Evolutionary conservation across 148 eudicot species (phyloP).

Genomic region (Rhododendron molle): DNA sequence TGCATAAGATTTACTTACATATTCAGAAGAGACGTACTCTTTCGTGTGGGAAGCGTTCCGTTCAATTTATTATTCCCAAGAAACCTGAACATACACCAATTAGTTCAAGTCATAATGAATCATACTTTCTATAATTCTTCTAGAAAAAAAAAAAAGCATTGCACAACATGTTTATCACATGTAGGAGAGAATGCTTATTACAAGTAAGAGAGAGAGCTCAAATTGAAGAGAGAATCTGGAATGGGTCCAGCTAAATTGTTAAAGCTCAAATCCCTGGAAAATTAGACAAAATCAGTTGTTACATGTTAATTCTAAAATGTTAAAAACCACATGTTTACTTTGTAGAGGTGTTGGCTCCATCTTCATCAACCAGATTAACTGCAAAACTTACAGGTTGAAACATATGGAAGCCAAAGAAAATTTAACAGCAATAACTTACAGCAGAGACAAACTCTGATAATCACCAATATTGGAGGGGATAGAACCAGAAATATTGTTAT

Average conservation of each 20-base stretch:
- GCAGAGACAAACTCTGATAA: constrained; percentile 28
- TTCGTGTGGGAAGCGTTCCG: background rate
- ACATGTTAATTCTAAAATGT: background rate
- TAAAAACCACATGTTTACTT: too few species aligned
- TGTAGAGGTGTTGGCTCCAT: background rate
- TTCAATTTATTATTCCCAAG: background rate
- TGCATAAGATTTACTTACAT: background rate
- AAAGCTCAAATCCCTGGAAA: constrained; percentile 90
- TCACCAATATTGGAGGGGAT: constrained; percentile 57
- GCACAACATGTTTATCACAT: background rate
- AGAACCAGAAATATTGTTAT: constrained; percentile 67
- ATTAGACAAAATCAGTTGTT: background rate
- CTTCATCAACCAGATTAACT: background rate
- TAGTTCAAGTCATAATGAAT: background rate
- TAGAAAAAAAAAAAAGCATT: background rate
- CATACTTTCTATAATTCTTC: background rate
- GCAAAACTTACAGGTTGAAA: background rate
- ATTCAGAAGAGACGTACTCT: background rate
- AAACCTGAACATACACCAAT: background rate
- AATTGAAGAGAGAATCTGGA: constrained; percentile 59
- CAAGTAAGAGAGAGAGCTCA: constrained; percentile 54
- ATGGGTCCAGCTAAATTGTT: constrained; percentile 66
- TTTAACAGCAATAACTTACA: constrained; percentile 49
- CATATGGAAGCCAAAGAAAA: background rate
- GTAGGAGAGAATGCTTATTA: constrained; percentile 23